Percentiles rank a stretch among this genome's conserved stretches.
These are phyloP conservation scores for Anthracocystis panici-leucophaei DNA, from an alignment of 1,284 basidiomycete species.

Conservation along the genomic window DNA sequence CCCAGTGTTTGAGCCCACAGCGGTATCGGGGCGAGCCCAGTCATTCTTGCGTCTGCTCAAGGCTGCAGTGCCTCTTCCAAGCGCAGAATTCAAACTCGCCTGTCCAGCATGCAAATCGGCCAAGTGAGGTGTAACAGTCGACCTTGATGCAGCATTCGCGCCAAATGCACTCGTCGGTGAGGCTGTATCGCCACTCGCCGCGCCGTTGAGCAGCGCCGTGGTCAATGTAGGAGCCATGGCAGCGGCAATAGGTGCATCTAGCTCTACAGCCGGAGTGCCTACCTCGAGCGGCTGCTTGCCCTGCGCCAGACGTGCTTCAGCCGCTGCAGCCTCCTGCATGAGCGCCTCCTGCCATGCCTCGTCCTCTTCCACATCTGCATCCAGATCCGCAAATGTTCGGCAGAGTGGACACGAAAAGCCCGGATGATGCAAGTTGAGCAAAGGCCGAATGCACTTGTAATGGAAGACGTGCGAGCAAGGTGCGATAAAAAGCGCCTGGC, in stretches of 20 bases:
- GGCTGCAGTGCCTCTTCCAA: conserved; percentile 31
- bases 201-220: conserved; percentile 15
- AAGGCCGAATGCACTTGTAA: conserved; percentile 95
- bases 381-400: conserved; percentile 84
- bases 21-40: conserved; percentile 55
- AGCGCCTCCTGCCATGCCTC: conserved; percentile 65
- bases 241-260: conserved; percentile 46
- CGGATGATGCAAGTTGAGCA: conserved; percentile 86
- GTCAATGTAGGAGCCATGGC: conserved; percentile 15
- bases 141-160: neutral
- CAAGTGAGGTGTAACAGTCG: conserved; percentile 10
- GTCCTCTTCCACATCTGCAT: conserved; percentile 87
- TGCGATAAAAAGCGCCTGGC: conserved; percentile 95
- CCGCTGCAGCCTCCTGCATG: conserved; percentile 51
- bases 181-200: neutral
- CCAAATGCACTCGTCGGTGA: neutral
- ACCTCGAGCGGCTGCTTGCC: conserved; percentile 51
- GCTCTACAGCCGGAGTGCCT: conserved; percentile 43
- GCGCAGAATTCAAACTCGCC: conserved; percentile 8
- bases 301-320: conserved; percentile 35
- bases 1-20: conserved; percentile 40
- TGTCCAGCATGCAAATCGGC: conserved; percentile 19
- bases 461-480: conserved; percentile 89
- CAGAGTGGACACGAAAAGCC: conserved; percentile 96
- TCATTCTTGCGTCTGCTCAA: conserved; percentile 41